A percentile compares a stretch with the other conserved stretches of the same genome.
phyloP scores from a whole-genome alignment of 176 grass and related monocot species.

The Hordeum marinum region DNA sequence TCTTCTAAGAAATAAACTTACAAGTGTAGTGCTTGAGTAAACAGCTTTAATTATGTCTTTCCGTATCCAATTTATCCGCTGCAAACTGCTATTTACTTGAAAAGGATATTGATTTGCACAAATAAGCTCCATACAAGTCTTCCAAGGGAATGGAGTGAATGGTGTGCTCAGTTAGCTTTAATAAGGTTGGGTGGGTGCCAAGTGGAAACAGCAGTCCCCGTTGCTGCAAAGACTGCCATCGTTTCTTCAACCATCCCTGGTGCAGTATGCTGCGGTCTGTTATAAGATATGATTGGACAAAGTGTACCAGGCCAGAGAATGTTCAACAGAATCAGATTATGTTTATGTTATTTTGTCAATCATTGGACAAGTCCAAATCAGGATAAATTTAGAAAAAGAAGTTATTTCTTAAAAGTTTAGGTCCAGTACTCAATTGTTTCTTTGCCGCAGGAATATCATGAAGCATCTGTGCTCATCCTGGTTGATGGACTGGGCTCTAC shows the following conservation, averaged over 20 bases:
- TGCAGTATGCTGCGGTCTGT: neutral
- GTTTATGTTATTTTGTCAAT: constrained; percentile 41
- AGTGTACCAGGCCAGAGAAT: constrained; percentile 18
- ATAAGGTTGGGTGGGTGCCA: neutral
- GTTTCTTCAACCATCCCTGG: constrained; percentile 8
- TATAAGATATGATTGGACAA: constrained; percentile 1
- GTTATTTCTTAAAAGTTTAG: constrained; percentile 63
- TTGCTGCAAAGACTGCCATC: neutral
- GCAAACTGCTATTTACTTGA: neutral
- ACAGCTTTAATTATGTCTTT: neutral
- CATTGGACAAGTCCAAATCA: constrained; percentile 38
- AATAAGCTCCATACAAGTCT: neutral
- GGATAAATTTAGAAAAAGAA: constrained; percentile 57
- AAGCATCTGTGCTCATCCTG: constrained; percentile 72
- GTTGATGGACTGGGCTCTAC: constrained; percentile 83
- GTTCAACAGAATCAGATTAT: constrained; percentile 24
- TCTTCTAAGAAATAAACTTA: neutral
- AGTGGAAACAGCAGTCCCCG: constrained; percentile 22
- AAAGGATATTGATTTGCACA: neutral
- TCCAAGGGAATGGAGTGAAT: neutral
- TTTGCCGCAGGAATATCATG: constrained; percentile 95
- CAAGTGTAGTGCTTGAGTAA: neutral
- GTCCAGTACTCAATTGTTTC: constrained; percentile 93
- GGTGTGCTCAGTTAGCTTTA: neutral
- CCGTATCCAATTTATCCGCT: neutral